Conservation (phyloP, 169 alveolate species). For the Plasmodium inui region DNA sequence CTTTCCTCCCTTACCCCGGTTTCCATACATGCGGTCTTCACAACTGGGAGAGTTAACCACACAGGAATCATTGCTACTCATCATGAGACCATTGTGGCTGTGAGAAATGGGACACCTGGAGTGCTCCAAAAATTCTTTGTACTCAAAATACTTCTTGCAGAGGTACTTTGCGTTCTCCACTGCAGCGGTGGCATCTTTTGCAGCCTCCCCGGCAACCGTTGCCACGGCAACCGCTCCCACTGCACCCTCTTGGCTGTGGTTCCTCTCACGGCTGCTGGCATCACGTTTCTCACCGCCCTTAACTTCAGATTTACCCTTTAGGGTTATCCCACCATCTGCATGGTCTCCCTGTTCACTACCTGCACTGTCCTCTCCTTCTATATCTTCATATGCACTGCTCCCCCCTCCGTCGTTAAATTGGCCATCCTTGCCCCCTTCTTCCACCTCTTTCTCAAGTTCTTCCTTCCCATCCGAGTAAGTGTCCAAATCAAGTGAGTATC, state of each 20-base stretch:
- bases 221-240: neutral
- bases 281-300: neutral
- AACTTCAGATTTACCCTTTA: neutral
- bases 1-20: neutral
- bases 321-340: neutral
- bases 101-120: neutral
- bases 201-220: neutral
- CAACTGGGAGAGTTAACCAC: neutral
- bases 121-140: slow-evolving; percentile 13
- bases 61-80: neutral
- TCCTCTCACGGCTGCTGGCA: neutral
- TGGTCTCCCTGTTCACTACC: neutral
- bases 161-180: neutral
- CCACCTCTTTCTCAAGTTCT: neutral
- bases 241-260: neutral
- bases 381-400: neutral
- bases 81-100: neutral
- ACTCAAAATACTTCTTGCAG: neutral
- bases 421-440: neutral
- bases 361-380: neutral
- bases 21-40: neutral
- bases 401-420: neutral
- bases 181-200: neutral
- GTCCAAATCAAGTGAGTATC: neutral
- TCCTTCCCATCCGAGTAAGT: neutral